Percentiles rank a stretch among this genome's conserved stretches.
Evolutionary conservation across 345 rosid genomes (phyloP).

Genomic region (Camelina neglecta): DNA sequence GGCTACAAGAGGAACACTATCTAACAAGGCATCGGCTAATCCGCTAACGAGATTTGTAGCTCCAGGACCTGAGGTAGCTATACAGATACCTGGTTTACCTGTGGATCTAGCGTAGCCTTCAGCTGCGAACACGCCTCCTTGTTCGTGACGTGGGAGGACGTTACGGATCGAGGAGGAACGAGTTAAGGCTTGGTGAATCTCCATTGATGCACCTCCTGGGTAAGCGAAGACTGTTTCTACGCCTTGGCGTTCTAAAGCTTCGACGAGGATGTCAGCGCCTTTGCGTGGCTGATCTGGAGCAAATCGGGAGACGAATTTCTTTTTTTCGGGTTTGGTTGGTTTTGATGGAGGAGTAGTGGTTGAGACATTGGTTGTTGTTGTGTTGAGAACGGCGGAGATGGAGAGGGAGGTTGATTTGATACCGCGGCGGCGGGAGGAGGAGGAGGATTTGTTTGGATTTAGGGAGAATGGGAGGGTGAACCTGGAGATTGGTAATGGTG

Average conservation of each 20-base stretch:
- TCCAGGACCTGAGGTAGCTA: conserved; percentile 96
- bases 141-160: conserved; percentile 95
- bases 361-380: conserved; percentile 35
- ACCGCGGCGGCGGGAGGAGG: conserved; percentile 43
- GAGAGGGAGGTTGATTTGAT: conserved; percentile 43
- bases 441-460: conserved; percentile 25
- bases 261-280: conserved; percentile 93
- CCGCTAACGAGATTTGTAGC: conserved; percentile 92
- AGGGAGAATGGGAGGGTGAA: conserved; percentile 43
- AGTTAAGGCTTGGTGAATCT: conserved; percentile 98
- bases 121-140: conserved; percentile 94
- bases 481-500: conserved; percentile 42
- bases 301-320: conserved; percentile 51
- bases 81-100: conserved; percentile 85
- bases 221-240: conserved; percentile 85
- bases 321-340: not conserved
- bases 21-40: conserved; percentile 86
- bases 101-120: conserved; percentile 94
- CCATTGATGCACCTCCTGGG: conserved; percentile 96
- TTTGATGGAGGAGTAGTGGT: conserved; percentile 11
- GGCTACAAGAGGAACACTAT: conserved; percentile 88
- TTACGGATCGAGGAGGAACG: conserved; percentile 78
- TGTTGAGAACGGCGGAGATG: conserved; percentile 38
- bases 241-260: conserved; percentile 88
- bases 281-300: conserved; percentile 78